Base-by-base conservation (phyloP, 2,329 filamentous ascomycete species). In the Cytospora leucostoma region DNA sequence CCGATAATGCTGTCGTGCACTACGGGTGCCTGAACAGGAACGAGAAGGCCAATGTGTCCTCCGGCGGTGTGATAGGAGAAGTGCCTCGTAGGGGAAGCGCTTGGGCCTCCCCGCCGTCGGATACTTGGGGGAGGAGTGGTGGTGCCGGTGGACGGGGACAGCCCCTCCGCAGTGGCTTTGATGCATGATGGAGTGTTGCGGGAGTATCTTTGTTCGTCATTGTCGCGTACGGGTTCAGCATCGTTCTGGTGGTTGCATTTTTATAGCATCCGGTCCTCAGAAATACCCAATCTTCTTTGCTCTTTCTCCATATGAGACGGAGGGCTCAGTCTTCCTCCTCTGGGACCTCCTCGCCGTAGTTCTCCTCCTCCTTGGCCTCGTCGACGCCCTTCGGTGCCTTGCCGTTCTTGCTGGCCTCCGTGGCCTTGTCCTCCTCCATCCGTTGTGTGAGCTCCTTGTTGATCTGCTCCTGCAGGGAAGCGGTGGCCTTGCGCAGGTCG, bases 291-390 rank as follows among this genome's bases (percentile, higher is more conserved):
- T 58, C 34, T 56, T 35, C 49, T 54, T 63, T 55, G 52, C n/a
- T 44, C 49, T 60, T 50, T 10, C 50, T 27, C 44, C 5, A 37
- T 52, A 33, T 15, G 27, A 8, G 15, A n/a, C 37, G 27, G 4
- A 5, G 13, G 19, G 34, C n/a, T 70, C 70, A 72, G 59, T 84
- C 84, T 61, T 90, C 88, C 50, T 90, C 88, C 56, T 88, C 87
- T 13, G 84, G 79, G 32, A 88, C 84, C 74, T 96, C 92, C 75
- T 96, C 93, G 55, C 92, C 93, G 73, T 97, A 96, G 72, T 93
- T 90, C 70, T 91, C 86, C 72, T 92, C 90, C 71, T 88, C 86
- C 66, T 83, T 82, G 12, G 75, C 79, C 65, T 88, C 85, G 65
- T 86, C 82, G 11, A 79, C 70, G 10, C 64, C 70, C 4, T 61